A percentile compares a stretch with the other conserved stretches of the same genome.
phyloP scores from a whole-genome alignment of 441 rosid species.

The Erodium texanum region DNA sequence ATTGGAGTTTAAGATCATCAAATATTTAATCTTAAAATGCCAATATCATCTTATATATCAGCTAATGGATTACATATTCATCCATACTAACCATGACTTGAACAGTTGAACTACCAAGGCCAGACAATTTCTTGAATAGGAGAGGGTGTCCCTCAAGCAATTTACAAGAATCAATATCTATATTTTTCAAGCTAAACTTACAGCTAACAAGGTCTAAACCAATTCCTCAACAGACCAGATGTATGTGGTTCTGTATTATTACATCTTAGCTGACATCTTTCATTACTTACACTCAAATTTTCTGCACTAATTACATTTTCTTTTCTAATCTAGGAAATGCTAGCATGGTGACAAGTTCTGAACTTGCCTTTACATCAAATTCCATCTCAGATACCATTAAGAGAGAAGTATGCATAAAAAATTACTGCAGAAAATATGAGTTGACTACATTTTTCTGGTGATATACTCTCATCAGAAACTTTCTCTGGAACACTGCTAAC shows the following conservation, averaged over 20 bases:
- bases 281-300: too few relatives aligned
- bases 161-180: too few relatives aligned
- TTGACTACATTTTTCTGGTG: not conserved
- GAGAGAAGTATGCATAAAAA: not conserved
- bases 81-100: not conserved
- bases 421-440: not conserved
- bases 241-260: too few relatives aligned
- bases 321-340: not conserved
- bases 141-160: too few relatives aligned
- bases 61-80: not conserved
- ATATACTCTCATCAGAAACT: not conserved
- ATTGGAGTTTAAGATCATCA: not conserved
- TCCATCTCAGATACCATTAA: not conserved
- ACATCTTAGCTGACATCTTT: too few relatives aligned
- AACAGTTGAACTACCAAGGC: too few relatives aligned
- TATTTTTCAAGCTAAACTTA: not conserved
- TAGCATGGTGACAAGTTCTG: not conserved
- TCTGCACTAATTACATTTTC: not conserved
- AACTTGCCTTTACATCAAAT: not conserved
- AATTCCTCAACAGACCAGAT: not conserved
- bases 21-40: not conserved
- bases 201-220: not conserved
- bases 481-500: not conserved
- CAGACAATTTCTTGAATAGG: not conserved
- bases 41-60: not conserved